phyloP scores from a whole-genome alignment of 2,329 filamentous ascomycete species.

The Helotiales sp. region DNA sequence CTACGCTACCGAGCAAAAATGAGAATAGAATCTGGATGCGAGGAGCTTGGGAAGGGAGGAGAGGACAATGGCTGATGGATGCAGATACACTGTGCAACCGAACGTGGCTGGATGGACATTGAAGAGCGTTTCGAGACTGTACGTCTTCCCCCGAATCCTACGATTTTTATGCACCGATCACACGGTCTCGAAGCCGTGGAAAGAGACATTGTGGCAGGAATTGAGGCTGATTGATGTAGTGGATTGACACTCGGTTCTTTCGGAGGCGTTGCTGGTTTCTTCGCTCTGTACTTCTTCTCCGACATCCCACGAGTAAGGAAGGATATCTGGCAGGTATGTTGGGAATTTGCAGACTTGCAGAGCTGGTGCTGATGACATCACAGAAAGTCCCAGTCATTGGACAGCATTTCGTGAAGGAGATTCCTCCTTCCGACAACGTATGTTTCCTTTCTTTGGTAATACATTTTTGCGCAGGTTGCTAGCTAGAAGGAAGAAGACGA shows the following conservation, averaged over 20 bases:
- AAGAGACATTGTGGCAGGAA: neutral
- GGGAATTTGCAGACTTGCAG: neutral
- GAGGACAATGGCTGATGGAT: conserved; percentile 14
- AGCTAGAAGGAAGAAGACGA: neutral
- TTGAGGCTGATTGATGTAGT: conserved; percentile 37
- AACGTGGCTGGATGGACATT: conserved; percentile 54
- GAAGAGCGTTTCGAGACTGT: conserved; percentile 51
- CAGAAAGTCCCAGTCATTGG: conserved; percentile 58
- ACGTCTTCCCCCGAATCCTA: conserved; percentile 25
- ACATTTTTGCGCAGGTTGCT: neutral
- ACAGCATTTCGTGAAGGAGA: conserved; percentile 50
- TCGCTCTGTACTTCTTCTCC: conserved; percentile 61
- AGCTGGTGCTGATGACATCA: conserved; percentile 12
- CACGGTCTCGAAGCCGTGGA: neutral
- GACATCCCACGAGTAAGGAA: conserved; percentile 60
- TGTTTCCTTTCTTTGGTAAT: conserved; percentile 35
- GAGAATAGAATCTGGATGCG: neutral
- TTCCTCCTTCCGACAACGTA: conserved; percentile 63
- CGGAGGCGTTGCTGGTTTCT: conserved; percentile 54
- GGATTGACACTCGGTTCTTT: conserved; percentile 53
- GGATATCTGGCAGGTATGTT: conserved; percentile 58
- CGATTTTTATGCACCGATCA: neutral
- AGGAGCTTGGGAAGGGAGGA: neutral
- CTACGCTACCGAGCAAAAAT: conserved; percentile 9
- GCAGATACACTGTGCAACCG: conserved; percentile 60